Base-by-base conservation (phyloP, 1,139 yeast species). In the Suhomyces bokatorum region DNA sequence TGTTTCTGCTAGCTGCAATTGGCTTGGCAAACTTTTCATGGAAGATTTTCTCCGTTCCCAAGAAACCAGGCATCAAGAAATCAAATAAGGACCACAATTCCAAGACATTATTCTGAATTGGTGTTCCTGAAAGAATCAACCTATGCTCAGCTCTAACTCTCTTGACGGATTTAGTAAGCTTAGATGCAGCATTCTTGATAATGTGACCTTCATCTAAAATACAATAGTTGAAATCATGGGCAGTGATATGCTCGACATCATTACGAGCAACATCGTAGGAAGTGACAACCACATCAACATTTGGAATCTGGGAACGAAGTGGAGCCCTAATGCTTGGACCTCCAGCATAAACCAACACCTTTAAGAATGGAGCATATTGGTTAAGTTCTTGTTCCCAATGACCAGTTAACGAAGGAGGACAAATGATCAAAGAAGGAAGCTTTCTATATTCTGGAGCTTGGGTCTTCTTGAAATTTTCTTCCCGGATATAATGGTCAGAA, bases 181-280 rank as follows among this genome's bases (percentile, higher is more conserved):
- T 93, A 0, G 98, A 88, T 41, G 82, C 77, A 0, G 98, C 83
- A 63, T 93, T 95, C 69, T 93, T 93, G 59, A 95, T 93, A 42
- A 93, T 90, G 65, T 95, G 99, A 32, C 99, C 99, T 69, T 95
- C 99, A 67, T 95, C 99, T 52, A 95, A 69, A 7, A 93, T 96
- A 70, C 98, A 93, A 60, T 95, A 95, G 64, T 95, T 93, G 73
- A 86, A 95, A 59, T 85, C 87, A 52, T 76, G 78, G 2, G 68
- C 64, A 2, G 80, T 64, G 31, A 95, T 63, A 53, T 75, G 71
- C 10, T 82, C 86, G 35, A 85, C 81, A 64, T 95, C 99, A 64
- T 95, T 93, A 61, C 99, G 81, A 38, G 95, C 89, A 44, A 93
- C 96, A 70, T 95, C 99, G 63, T 95, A 95, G 0, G 98, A 90